These are phyloP conservation scores for Tolypocladium inflatum DNA, from an alignment of 2,329 filamentous ascomycete genomes.

Conservation along the genomic window DNA sequence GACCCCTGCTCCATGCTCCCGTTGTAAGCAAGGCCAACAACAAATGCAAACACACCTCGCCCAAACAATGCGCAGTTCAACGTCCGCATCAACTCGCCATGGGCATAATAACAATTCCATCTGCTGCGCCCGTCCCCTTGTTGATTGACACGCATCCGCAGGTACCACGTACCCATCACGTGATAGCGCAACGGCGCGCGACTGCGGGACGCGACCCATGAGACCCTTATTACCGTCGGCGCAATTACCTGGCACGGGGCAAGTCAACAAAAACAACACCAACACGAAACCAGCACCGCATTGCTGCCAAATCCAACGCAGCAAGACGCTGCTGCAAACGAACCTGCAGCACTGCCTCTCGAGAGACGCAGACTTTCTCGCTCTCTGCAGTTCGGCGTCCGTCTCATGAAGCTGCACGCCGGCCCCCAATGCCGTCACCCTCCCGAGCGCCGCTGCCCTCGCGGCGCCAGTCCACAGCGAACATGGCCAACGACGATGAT, in stretches of 20 bases:
- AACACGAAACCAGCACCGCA: background rate
- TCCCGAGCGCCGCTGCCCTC: slow-evolving; percentile 13
- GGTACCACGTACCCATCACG: background rate
- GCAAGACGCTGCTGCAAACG: background rate
- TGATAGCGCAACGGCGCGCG: background rate
- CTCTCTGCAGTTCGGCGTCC: background rate
- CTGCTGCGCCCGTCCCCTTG: background rate
- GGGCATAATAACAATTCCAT: background rate
- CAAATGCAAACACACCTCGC: background rate
- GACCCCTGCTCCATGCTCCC: background rate
- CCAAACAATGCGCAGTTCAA: background rate
- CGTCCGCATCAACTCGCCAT: background rate
- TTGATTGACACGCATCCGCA: background rate
- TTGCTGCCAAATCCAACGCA: background rate
- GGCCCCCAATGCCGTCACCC: background rate
- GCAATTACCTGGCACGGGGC: background rate
- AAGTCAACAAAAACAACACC: background rate
- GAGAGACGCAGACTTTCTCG: background rate
- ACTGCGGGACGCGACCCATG: background rate
- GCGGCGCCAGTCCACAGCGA: slow-evolving; percentile 21
- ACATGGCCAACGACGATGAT: slow-evolving; percentile 17
- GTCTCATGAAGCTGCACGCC: background rate
- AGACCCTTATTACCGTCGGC: background rate
- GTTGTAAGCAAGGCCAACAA: background rate
- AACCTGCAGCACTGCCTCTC: background rate